Evolutionary conservation across 257 asterid species (phyloP).

Genomic region (Nicotiana tabacum): DNA sequence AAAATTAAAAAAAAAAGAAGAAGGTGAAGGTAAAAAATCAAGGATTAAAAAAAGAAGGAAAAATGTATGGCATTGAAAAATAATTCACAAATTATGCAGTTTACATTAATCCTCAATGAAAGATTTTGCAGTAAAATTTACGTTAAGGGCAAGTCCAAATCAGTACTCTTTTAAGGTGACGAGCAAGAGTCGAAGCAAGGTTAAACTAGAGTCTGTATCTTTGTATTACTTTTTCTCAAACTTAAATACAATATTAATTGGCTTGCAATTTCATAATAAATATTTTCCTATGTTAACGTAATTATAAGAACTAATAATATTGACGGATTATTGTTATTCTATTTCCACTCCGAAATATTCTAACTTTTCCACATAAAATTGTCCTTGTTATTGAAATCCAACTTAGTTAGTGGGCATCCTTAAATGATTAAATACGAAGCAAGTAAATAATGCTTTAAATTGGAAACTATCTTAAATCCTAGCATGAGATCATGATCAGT

Average conservation of each 20-base stretch:
- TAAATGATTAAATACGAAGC: background rate
- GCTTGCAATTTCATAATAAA: background rate
- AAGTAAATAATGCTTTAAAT: background rate
- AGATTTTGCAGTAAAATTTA: background rate
- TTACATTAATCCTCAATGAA: background rate
- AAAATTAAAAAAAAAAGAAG: no score
- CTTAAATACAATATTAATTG: background rate
- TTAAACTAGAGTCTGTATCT: no score
- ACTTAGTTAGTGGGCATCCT: background rate
- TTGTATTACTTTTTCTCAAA: background rate
- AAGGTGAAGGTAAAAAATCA: background rate
- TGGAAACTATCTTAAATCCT: background rate
- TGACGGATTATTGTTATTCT: background rate
- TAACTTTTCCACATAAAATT: background rate
- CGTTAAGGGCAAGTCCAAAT: background rate
- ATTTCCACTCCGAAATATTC: background rate
- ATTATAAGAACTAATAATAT: background rate
- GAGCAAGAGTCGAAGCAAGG: background rate
- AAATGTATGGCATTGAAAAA: background rate
- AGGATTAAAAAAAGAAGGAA: no score
- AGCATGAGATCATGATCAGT: background rate
- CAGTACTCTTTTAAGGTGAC: background rate
- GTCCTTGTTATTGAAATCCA: background rate
- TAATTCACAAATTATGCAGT: background rate
- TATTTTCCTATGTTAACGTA: no score